Evolutionary conservation across 371 early-diverging fungal species (phyloP), one percentile per base, ranked within the genome.

Genomic region (Apophysomyces elegans): DNA sequence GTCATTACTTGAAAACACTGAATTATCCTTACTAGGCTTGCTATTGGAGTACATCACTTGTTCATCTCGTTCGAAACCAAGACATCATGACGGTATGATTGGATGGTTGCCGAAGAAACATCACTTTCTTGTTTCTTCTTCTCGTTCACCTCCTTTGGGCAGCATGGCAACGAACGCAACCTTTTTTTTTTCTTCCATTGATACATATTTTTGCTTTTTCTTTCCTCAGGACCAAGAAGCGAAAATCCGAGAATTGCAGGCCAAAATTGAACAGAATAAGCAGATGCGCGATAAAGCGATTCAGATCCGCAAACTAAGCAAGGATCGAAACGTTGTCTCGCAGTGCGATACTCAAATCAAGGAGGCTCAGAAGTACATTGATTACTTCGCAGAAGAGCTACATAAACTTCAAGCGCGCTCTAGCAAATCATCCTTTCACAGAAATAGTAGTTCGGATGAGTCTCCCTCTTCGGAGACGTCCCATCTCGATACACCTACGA

Each of bases 351-450:
- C 84, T 58, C 88, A 90, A 65, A 83, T 95, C 47, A 79, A 75
- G 60, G 95, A 96, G 57, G 84, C 89, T 39, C 90, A 93, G 70
- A 90, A 89, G 69, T 90, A 92, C 39, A 86, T 96, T 66, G 90
- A 91, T 57, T 96, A 88, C 66, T 86, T 97, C 65, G 86, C 89
- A 18, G 81, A 78, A 46, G 91, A 94, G 64, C 80, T 91, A 38
- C 73, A 73, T 38, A 87, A 85, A 65, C 69, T 91, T 61, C 85
- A 89, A 58, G 69, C 77, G 46, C 64, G 72, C 64, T 38, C 71
- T 63, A 38, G 58, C 14, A 39, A 65, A 62, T 59, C 68, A 26
- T 64, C 57, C n/a, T 45, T 58, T 32, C 44, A 64, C 26, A 68
- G 71, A 41, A 60, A 66, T 1, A 67, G 32, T 26, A 26, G 66